These are phyloP conservation scores for Malassezia sympodialis DNA, from an alignment of 1,284 basidiomycete genomes.

Conservation along the genomic window DNA sequence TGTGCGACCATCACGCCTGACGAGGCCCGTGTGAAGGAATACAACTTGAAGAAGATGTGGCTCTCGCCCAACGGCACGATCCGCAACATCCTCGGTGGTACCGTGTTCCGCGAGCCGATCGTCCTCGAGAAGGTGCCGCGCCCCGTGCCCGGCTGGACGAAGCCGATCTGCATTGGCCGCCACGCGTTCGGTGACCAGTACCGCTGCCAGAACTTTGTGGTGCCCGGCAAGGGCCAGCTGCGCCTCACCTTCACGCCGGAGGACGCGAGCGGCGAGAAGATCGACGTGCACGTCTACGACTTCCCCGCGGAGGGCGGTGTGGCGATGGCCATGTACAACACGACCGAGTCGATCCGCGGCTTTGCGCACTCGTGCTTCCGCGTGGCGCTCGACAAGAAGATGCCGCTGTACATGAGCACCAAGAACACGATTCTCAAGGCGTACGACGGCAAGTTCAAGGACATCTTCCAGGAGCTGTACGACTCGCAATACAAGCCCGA, in stretches of 20 bases:
- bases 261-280: slow-evolving; percentile 25
- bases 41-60: slow-evolving; percentile 90
- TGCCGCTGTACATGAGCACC: slow-evolving; percentile 57
- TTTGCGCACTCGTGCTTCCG: slow-evolving; percentile 97
- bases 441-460: slow-evolving; percentile 88
- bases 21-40: slow-evolving; percentile 70
- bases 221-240: slow-evolving; percentile 39
- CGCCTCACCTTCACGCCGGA: slow-evolving; percentile 36
- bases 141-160: slow-evolving; percentile 79
- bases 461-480: slow-evolving; percentile 92
- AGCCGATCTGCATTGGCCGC: slow-evolving; percentile 91
- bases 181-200: slow-evolving; percentile 92
- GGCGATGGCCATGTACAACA: slow-evolving; percentile 51
- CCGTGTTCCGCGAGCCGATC: slow-evolving; percentile 97
- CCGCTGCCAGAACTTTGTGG: slow-evolving; percentile 46
- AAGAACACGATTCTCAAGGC: slow-evolving; percentile 49
- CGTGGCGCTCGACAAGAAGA: slow-evolving; percentile 91
- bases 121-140: slow-evolving; percentile 80
- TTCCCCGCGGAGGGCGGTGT: slow-evolving; percentile 42
- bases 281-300: slow-evolving; percentile 38
- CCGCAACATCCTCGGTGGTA: slow-evolving; percentile 91
- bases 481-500: slow-evolving; percentile 67
- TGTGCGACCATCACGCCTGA: slow-evolving; percentile 99
- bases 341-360: slow-evolving; percentile 65
- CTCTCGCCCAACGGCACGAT: slow-evolving; percentile 50